phyloP scores from a whole-genome alignment of 805 yeast species.

The Nakazawaea wyomingensis region DNA sequence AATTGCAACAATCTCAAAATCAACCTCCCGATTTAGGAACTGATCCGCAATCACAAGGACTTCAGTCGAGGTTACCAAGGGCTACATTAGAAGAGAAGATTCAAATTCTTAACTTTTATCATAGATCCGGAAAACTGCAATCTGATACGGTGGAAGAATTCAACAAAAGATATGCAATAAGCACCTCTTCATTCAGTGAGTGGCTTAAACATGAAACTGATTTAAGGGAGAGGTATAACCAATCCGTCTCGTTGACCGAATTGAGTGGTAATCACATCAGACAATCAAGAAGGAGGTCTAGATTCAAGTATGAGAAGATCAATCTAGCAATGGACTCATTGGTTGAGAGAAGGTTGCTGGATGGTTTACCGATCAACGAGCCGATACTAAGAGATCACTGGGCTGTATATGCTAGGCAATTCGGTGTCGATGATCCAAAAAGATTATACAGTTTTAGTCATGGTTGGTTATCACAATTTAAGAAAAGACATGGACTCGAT shows the following conservation, averaged over 20 bases:
- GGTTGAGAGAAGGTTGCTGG: conserved; percentile 39
- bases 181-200: conserved; percentile 57
- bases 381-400: conserved; percentile 53
- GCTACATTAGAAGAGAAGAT: conserved; percentile 58
- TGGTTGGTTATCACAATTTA: conserved; percentile 61
- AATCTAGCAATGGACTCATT: conserved; percentile 54
- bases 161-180: conserved; percentile 44
- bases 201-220: conserved; percentile 55
- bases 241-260: conserved; percentile 22
- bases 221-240: conserved; percentile 38
- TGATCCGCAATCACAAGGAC: neutral
- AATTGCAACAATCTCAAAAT: neutral
- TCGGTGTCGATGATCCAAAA: conserved; percentile 57
- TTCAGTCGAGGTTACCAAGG: conserved; percentile 30
- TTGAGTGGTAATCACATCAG: conserved; percentile 20
- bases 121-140: conserved; percentile 44
- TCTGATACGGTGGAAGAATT: conserved; percentile 52
- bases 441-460: conserved; percentile 50
- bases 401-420: conserved; percentile 48
- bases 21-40: neutral
- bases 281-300: conserved; percentile 37
- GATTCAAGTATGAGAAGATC: conserved; percentile 52
- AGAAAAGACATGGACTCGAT: conserved; percentile 49
- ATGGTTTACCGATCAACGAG: conserved; percentile 46
- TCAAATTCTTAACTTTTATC: conserved; percentile 47